These are phyloP conservation scores for Naematelia aurantialba DNA, from an alignment of 768 basidiomycete genomes.

Conservation along the genomic window DNA sequence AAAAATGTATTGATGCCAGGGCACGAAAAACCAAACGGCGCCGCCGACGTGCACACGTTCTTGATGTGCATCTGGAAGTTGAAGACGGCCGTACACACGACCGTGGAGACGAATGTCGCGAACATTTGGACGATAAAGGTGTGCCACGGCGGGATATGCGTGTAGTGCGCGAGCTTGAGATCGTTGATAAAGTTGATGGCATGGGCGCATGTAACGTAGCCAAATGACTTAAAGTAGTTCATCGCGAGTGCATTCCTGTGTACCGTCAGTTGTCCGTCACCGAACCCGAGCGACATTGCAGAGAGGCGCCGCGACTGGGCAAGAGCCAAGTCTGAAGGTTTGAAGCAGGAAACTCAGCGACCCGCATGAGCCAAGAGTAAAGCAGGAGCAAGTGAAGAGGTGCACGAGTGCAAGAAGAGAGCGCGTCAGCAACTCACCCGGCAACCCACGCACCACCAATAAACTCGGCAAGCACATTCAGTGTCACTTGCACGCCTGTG, in stretches of 20 bases:
- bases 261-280: too few species aligned
- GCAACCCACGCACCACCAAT: slow-evolving; percentile 50
- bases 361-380: too few species aligned
- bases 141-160: slow-evolving; percentile 78
- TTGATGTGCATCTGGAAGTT: slow-evolving; percentile 51
- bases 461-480: slow-evolving; percentile 53
- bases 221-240: slow-evolving; percentile 53
- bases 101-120: slow-evolving; percentile 49
- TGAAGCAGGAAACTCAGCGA: too few species aligned
- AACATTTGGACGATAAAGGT: slow-evolving; percentile 62
- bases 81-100: slow-evolving; percentile 48
- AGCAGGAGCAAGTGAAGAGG: too few species aligned
- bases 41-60: slow-evolving; percentile 54
- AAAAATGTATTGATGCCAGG: slow-evolving; percentile 52
- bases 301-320: too few species aligned
- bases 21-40: slow-evolving; percentile 50
- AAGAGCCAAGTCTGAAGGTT: too few species aligned
- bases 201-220: slow-evolving; percentile 61
- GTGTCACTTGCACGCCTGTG: slow-evolving; percentile 45
- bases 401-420: too few species aligned
- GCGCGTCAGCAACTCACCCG: too few species aligned
- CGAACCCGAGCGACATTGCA: too few species aligned
- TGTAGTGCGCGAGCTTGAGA: slow-evolving; percentile 64
- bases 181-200: slow-evolving; percentile 67
- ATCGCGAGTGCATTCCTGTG: slow-evolving; percentile 51